A percentile compares a stretch with the other conserved stretches of the same genome.
Evolutionary conservation across 1,284 basidiomycete species (phyloP).

Genomic region (Cutaneotrichosporon arboriforme): DNA sequence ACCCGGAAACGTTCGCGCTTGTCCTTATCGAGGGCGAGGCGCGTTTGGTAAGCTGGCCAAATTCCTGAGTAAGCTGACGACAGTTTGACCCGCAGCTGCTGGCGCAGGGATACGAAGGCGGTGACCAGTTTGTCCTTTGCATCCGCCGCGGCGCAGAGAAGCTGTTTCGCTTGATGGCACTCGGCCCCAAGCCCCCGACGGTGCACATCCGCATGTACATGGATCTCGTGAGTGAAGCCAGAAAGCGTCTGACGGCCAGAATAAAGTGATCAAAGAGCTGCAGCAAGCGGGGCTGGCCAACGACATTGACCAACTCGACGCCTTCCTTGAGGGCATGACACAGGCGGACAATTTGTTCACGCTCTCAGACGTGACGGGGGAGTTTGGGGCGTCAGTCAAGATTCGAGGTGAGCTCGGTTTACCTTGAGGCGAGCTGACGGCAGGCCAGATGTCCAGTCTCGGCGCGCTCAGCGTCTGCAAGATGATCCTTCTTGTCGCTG

Average conservation of each 20-base stretch:
- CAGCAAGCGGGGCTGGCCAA: slow-evolving; percentile 4
- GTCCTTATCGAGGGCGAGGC: slow-evolving; percentile 27
- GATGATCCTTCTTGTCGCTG: slow-evolving; percentile 15
- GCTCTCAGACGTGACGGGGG: slow-evolving; percentile 61
- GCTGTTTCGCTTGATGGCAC: neutral
- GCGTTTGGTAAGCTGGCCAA: slow-evolving; percentile 23
- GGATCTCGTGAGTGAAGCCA: slow-evolving; percentile 22
- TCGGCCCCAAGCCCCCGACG: neutral
- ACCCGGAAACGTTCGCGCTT: slow-evolving; percentile 6
- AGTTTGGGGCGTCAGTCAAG: slow-evolving; percentile 34
- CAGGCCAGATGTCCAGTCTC: slow-evolving; percentile 7
- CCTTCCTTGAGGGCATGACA: slow-evolving; percentile 27
- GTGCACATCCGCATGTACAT: slow-evolving; percentile 20
- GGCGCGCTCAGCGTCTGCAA: slow-evolving; percentile 11
- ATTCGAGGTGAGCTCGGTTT: slow-evolving; percentile 20
- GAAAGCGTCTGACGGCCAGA: neutral
- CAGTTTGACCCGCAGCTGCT: slow-evolving; percentile 23
- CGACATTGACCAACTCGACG: slow-evolving; percentile 14
- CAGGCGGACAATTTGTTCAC: slow-evolving; percentile 52
- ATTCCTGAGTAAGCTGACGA: neutral
- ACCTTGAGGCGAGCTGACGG: neutral
- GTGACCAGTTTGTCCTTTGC: slow-evolving; percentile 5
- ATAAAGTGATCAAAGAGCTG: slow-evolving; percentile 1
- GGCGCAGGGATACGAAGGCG: slow-evolving; percentile 13
- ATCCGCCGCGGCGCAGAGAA: slow-evolving; percentile 4